Evolutionary conservation across 768 basidiomycete species (phyloP), one percentile per base, ranked within the genome.

Genomic region (Mycena sanguinolenta): DNA sequence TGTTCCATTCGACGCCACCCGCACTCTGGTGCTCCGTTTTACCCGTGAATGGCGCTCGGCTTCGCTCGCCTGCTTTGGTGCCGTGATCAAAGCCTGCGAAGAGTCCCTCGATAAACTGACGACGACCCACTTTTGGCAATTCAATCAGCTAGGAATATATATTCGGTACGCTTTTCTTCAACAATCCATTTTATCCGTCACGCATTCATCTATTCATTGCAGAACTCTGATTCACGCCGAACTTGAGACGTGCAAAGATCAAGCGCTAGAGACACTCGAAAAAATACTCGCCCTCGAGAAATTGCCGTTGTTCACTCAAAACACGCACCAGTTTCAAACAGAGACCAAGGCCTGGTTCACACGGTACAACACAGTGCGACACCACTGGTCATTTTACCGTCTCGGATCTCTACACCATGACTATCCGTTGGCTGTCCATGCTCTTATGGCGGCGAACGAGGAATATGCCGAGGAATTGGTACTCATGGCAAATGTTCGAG

Each of bases 401-500:
- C 30, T 17, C 44, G 44, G n/a, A n/a, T 46, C 7, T n/a, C n/a
- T n/a, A n/a, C n/a, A n/a, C n/a, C n/a, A n/a, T n/a, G n/a, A n/a
- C n/a, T n/a, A n/a, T 17, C 4, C 44, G 44, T 8, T 46, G 44
- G n/a, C 8, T n/a, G 16, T n/a, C 7, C 44, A n/a, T 19, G 21
- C 44, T 46, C 44, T 21, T 32, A 58, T 28, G 13, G 17, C 14
- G 2, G 16, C 25, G 14, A 17, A 14, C 13, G 70, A 54, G 12
- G 55, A 42, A 28, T 77, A 73, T 44, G 39, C 16, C 16, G 79
- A 82, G 0, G 88, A 86, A 65, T 67, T 89, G 38, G 53, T 67
- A 5, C 78, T 87, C 36, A 84, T 84, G 82, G 81, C 86, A 0
- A 84, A 87, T 21, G 83, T 86, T 0, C 79, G 81, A 0, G 86